Conservation (phyloP, 2,329 filamentous ascomycete species). For the Cercospora brassicicola region DNA sequence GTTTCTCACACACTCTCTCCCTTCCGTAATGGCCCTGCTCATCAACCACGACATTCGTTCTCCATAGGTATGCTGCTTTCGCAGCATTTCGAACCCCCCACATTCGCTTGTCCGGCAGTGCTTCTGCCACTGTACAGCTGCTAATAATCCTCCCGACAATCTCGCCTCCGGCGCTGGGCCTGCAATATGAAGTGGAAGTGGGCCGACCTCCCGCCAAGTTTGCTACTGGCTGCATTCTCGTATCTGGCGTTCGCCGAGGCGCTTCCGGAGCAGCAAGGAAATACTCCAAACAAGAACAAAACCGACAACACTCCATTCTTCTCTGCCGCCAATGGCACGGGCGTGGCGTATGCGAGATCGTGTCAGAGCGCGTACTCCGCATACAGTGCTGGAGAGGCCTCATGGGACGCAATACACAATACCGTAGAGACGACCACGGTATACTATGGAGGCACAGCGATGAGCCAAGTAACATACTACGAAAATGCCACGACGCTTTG, state of each 20-base stretch:
- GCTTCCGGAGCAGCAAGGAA: neutral
- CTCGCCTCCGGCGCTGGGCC: neutral
- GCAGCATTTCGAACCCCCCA: neutral
- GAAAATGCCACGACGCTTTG: slow-evolving; percentile 35
- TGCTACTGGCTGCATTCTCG: slow-evolving; percentile 19
- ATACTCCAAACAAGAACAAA: neutral
- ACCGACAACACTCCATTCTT: neutral
- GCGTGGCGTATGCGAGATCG: slow-evolving; percentile 15
- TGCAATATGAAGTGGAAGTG: slow-evolving; percentile 16
- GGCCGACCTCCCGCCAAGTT: slow-evolving; percentile 22
- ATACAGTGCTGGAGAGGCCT: slow-evolving; percentile 7
- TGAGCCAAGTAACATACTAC: slow-evolving; percentile 31
- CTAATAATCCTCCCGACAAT: neutral
- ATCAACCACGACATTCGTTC: neutral
- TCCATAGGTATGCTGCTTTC: slow-evolving; percentile 5
- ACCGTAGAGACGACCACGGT: slow-evolving; percentile 13
- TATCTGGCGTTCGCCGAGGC: slow-evolving; percentile 9
- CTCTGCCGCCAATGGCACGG: slow-evolving; percentile 7
- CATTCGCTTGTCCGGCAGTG: neutral
- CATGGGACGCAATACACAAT: slow-evolving; percentile 8
- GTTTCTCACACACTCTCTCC: neutral
- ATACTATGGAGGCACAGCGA: slow-evolving; percentile 23
- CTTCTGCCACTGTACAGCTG: neutral
- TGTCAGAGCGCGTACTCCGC: slow-evolving; percentile 11
- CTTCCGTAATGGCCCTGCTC: neutral